Conservation (phyloP, 202 grass and related monocot genomes). For the Hordeum pubiflorum region DNA sequence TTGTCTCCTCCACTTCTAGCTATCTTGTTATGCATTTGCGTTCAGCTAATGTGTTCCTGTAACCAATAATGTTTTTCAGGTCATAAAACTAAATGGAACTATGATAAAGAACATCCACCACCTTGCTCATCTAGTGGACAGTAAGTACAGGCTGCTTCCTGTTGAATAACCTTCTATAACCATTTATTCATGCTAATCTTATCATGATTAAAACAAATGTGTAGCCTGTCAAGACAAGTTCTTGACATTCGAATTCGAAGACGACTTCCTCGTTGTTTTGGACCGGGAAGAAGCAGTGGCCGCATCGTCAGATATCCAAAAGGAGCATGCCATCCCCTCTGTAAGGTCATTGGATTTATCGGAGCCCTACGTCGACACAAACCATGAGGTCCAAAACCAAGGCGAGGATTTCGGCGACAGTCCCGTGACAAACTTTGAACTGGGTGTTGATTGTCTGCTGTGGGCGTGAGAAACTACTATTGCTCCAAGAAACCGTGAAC, state of each 20-base stretch:
- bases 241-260: slow-evolving; percentile 94
- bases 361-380: slow-evolving; percentile 49
- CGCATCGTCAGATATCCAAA: slow-evolving; percentile 58
- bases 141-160: slow-evolving; percentile 41
- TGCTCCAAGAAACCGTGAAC: neutral
- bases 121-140: slow-evolving; percentile 87
- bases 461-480: slow-evolving; percentile 48
- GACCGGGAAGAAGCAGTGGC: slow-evolving; percentile 50
- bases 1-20: neutral
- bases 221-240: slow-evolving; percentile 89
- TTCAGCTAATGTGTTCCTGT: slow-evolving; percentile 7
- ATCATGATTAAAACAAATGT: neutral
- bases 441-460: slow-evolving; percentile 80
- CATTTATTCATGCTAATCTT: neutral
- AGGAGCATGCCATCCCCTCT: slow-evolving; percentile 79
- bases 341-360: slow-evolving; percentile 66
- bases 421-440: slow-evolving; percentile 71
- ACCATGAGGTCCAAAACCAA: slow-evolving; percentile 35
- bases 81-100: slow-evolving; percentile 80
- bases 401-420: slow-evolving; percentile 66
- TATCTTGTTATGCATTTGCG: slow-evolving; percentile 20
- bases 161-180: neutral
- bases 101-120: slow-evolving; percentile 93
- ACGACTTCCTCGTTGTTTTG: slow-evolving; percentile 86
- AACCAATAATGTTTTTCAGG: slow-evolving; percentile 41